Conservation (phyloP, 192 early-diverging fungal species). For the Rhizoclosmatium sp. region DNA sequence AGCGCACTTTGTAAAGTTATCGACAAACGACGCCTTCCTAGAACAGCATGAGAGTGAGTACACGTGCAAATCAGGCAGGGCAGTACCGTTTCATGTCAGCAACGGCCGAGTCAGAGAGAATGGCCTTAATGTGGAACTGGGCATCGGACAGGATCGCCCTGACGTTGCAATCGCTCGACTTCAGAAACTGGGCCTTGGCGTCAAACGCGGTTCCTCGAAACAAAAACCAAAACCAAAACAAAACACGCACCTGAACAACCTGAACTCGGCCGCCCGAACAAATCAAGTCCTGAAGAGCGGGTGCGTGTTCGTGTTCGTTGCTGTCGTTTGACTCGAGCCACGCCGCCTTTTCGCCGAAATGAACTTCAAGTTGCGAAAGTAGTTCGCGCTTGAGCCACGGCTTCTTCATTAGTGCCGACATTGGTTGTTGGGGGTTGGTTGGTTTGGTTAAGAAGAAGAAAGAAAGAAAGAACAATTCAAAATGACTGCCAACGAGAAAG, state of each 20-base stretch:
- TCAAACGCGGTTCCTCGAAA: not conserved
- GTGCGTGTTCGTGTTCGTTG: not conserved
- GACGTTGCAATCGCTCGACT: not conserved
- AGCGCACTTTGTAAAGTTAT: not conserved
- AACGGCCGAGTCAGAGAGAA: not conserved
- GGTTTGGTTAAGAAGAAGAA: not conserved
- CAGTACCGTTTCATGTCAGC: not conserved
- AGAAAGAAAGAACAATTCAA: not conserved
- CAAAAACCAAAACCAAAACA: not conserved
- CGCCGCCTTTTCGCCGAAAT: not conserved
- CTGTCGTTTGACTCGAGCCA: not conserved
- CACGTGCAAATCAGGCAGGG: not conserved
- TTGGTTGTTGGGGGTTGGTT: not conserved
- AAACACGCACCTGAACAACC: not conserved
- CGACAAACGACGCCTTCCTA: not conserved
- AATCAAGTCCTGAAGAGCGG: not conserved
- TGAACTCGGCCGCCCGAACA: not conserved
- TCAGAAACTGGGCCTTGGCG: not conserved
- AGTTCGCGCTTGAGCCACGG: not conserved
- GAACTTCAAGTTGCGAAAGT: not conserved
- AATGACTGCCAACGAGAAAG: constrained; percentile 14
- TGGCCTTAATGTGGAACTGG: not conserved
- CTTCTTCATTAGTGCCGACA: not conserved
- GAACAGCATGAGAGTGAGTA: not conserved
- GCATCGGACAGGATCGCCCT: not conserved